Evolutionary conservation across 2,329 filamentous ascomycete genomes (phyloP), one percentile per base, ranked within the genome.

Genomic region (Diaporthe sp.): DNA sequence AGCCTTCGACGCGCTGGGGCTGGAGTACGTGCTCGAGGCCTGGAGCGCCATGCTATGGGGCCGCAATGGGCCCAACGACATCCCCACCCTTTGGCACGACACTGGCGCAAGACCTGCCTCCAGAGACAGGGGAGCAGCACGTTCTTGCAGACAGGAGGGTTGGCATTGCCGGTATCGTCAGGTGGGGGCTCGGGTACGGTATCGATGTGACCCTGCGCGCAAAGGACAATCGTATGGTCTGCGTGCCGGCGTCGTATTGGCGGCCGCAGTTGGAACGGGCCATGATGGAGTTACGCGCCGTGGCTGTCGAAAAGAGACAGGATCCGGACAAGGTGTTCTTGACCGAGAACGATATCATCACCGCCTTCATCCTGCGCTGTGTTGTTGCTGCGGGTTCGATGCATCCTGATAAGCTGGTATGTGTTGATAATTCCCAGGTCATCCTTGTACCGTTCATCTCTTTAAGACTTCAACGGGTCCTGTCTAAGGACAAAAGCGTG

Each of bases 1-100:
- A 0, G 76, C 86, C 0, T 81, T 83, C 68, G 87, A 88, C 77
- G 84, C 82, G 1, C 81, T 86, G 75, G 86, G 84, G 0, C 80
- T 81, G 61, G 76, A 80, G n/a, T 82, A 80, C 1, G 78, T 88
- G 9, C 73, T 87, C 0, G 77, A 83, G 4, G 83, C 81, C 22
- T 88, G 86, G 87, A 81, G 79, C 0, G 73, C 83, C 2, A 81
- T 85, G 8, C 76, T 88, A 6, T 58, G 55, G 55, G 55, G 55
- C 1, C 55, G 9, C 55, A 37, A 17, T 13, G 31, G 55, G 3
- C 31, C 55, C 31, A 31, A 58, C 31, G 31, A 58, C 20, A 37
- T 58, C 31, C 55, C 55, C 55, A 37, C 76, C 55, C 31, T 60
- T 60, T 34, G 20, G 55, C 55, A n/a, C 31, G 31, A 60, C 55